Evolutionary conservation across 495 filamentous ascomycete genomes (phyloP), one percentile per base, ranked within the genome.

Genomic region (Aspergillus bertholletiae): DNA sequence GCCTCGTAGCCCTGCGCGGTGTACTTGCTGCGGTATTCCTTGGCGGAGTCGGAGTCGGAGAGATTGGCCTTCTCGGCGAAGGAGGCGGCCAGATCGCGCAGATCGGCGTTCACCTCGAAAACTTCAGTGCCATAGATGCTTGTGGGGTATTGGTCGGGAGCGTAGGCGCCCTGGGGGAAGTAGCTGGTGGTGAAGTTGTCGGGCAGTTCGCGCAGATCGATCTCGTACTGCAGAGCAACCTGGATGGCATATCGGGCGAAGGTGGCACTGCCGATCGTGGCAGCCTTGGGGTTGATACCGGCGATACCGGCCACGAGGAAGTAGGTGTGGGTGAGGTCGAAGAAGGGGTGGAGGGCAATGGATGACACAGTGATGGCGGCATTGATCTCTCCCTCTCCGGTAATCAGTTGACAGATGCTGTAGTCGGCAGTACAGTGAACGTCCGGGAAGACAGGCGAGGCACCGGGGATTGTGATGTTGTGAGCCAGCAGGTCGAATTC

Each of bases 101-200:
- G 77, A 6, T 75, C 73, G 21, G 76, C 74, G 67, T 87, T 89
- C 28, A 90, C 66, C 64, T 90, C 88, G 67, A 88, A 85, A 23
- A 90, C 88, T 68, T 92, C 88, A 9, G 88, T 89, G 45, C 88
- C 88, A 68, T 90, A 90, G 63, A 88, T 77, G 46, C 55, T 75
- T 43, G 63, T 62, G 0, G 88, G 87, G 61, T 88, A 90, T 54
- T 86, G 62, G 45, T 74, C 61, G 1, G 87, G 83, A 24, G 30
- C 46, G 7, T 66, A 56, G 2, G 79, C 66, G 5, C 87, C 87
- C 59, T 81, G 80, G 0, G 85, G 76, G 21, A 90, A 69, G 59
- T 90, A 91, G 15, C 85, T 84, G 0, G 86, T 87, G 3, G 80
- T 74, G 56, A 78, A 88, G 68, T 85, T 85, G 12, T 55, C 61